Evolutionary conservation across 805 yeast species (phyloP).

Genomic region (Ogataea chonburiensis): DNA sequence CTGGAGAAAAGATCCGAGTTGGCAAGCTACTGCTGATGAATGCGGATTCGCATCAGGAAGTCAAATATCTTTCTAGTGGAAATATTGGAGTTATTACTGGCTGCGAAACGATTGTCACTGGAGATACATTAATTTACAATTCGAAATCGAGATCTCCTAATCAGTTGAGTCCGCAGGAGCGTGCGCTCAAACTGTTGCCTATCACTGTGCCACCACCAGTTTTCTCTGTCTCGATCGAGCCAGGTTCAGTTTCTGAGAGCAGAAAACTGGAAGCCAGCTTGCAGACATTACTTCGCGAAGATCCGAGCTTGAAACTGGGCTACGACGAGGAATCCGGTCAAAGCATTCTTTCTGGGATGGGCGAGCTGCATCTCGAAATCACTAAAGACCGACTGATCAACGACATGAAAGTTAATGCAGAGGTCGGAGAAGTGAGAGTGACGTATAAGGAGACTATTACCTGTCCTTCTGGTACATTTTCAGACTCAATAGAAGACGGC

Average conservation of each 20-base stretch:
- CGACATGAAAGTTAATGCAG: constrained; percentile 79
- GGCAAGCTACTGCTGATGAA: constrained; percentile 78
- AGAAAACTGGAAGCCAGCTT: constrained; percentile 72
- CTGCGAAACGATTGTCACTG: constrained; percentile 73
- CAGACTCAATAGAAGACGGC: constrained; percentile 24
- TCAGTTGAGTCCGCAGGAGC: constrained; percentile 36
- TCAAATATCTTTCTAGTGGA: constrained; percentile 62
- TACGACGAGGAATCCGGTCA: constrained; percentile 87
- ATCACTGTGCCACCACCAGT: constrained; percentile 90
- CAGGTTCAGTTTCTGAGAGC: constrained; percentile 77
- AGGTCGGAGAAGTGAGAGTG: constrained; percentile 80
- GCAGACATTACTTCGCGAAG: constrained; percentile 70
- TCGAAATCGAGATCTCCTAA: constrained; percentile 44
- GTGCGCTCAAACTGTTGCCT: constrained; percentile 59
- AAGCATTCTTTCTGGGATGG: constrained; percentile 91
- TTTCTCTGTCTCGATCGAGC: constrained; percentile 81
- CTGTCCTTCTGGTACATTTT: constrained; percentile 23
- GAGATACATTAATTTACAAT: constrained; percentile 81
- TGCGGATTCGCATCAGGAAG: constrained; percentile 81
- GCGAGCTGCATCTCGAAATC: constrained; percentile 91
- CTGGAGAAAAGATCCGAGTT: constrained; percentile 62
- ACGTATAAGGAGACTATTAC: constrained; percentile 76
- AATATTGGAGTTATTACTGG: constrained; percentile 91
- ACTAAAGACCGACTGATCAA: constrained; percentile 74
- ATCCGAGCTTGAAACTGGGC: constrained; percentile 76